phyloP scores from a whole-genome alignment of 805 yeast genomes.

The Metschnikowia orientalis region DNA sequence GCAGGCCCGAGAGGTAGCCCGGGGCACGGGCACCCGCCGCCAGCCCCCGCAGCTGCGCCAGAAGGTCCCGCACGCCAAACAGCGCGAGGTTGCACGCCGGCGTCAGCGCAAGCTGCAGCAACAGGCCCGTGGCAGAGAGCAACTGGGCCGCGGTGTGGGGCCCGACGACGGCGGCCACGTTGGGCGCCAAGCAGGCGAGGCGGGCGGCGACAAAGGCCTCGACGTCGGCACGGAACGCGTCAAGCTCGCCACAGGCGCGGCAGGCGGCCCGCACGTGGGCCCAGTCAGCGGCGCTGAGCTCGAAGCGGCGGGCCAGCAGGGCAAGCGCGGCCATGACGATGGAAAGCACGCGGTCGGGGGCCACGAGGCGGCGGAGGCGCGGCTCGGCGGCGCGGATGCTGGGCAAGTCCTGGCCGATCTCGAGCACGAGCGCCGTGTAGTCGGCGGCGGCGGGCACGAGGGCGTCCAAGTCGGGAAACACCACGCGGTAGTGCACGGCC shows the following conservation, averaged over 20 bases:
- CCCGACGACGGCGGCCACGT: conserved; percentile 68
- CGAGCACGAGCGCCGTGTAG: conserved; percentile 49
- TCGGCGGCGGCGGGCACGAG: conserved; percentile 59
- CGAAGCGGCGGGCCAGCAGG: conserved; percentile 22
- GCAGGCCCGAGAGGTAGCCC: conserved; percentile 65
- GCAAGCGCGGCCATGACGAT: conserved; percentile 67
- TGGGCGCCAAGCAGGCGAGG: conserved; percentile 69
- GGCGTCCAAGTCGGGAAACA: conserved; percentile 69
- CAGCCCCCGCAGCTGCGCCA: conserved; percentile 24
- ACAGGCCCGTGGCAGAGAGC: conserved; percentile 64
- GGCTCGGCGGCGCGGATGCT: conserved; percentile 27
- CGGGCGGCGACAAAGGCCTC: conserved; percentile 53
- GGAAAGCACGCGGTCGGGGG: conserved; percentile 65
- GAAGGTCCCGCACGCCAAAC: conserved; percentile 52
- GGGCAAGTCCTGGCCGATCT: conserved; percentile 47
- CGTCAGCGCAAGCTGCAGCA: conserved; percentile 56
- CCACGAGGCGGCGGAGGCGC: conserved; percentile 40
- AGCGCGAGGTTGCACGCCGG: conserved; percentile 86
- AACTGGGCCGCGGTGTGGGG: conserved; percentile 69
- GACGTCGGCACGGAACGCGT: conserved; percentile 40
- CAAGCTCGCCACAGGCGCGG: conserved; percentile 43
- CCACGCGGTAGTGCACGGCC: conserved; percentile 48
- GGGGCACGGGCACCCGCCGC: conserved; percentile 51
- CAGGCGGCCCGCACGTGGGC: conserved; percentile 42
- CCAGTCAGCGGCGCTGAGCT: conserved; percentile 28